Percentiles rank a stretch among this genome's conserved stretches.
Conservation (phyloP, 148 eudicot genomes). For the Tetragonia tetragonoides region DNA sequence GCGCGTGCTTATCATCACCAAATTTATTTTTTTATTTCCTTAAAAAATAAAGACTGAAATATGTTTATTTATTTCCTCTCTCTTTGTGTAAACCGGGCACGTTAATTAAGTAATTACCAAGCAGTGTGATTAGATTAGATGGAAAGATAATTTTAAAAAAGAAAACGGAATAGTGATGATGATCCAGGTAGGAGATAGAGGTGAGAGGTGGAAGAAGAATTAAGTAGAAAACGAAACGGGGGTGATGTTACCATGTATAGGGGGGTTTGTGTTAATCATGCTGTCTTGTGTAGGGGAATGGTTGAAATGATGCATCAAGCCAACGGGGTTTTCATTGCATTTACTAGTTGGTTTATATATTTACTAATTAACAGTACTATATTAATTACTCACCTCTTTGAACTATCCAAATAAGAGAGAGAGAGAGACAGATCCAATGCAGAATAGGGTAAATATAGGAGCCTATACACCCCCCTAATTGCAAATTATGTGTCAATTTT, state of each 20-base stretch:
- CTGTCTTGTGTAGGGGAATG: constrained; percentile 39
- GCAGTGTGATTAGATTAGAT: not conserved
- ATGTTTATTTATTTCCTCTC: no score
- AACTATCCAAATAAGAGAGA: no score
- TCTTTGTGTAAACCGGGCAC: not conserved
- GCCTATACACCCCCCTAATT: no score
- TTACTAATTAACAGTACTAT: no score
- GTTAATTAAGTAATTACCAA: not conserved
- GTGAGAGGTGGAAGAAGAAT: not conserved
- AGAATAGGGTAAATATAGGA: no score
- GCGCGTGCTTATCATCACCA: not conserved
- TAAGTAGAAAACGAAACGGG: constrained; percentile 14
- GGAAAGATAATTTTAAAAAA: constrained; percentile 18
- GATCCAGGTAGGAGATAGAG: constrained; percentile 6
- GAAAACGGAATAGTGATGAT: constrained; percentile 30
- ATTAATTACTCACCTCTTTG: no score
- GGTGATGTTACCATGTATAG: constrained; percentile 3
- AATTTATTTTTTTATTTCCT: not conserved
- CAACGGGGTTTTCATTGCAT: constrained; percentile 34
- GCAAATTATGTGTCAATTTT: no score
- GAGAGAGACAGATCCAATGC: no score
- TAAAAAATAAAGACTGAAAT: not conserved
- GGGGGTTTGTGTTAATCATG: constrained; percentile 36
- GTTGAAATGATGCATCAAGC: constrained; percentile 32
- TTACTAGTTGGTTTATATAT: not conserved